phyloP scores from a whole-genome alignment of 1,284 basidiomycete species.

The Omphalotus olearius region DNA sequence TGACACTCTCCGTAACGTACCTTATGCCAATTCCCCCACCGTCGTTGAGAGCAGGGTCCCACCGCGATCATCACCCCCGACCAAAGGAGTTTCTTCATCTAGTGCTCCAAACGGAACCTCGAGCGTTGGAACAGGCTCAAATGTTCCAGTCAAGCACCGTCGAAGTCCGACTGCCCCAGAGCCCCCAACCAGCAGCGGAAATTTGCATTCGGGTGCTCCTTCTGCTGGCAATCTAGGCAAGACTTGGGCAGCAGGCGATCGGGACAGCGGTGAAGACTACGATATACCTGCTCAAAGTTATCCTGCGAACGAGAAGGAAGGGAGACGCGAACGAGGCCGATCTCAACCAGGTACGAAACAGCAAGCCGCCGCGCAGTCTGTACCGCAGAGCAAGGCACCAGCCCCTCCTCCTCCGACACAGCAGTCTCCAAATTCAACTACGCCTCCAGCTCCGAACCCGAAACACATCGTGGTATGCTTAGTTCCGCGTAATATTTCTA shows the following conservation, averaged over 20 bases:
- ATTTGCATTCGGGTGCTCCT: slow-evolving; percentile 21
- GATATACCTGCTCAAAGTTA: slow-evolving; percentile 28
- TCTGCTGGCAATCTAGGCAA: slow-evolving; percentile 27
- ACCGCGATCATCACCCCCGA: slow-evolving; percentile 27
- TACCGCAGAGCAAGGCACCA: slow-evolving; percentile 3
- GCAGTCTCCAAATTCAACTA: not conserved
- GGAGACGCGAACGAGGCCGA: slow-evolving; percentile 25
- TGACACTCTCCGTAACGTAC: slow-evolving; percentile 58
- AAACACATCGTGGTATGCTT: slow-evolving; percentile 8
- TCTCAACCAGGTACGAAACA: slow-evolving; percentile 24
- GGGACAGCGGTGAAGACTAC: slow-evolving; percentile 28
- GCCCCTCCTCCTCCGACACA: slow-evolving; percentile 4
- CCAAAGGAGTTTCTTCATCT: slow-evolving; percentile 18
- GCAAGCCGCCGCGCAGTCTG: slow-evolving; percentile 16
- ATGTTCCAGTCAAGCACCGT: slow-evolving; percentile 35
- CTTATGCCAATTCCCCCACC: slow-evolving; percentile 31
- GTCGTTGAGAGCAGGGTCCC: slow-evolving; percentile 20
- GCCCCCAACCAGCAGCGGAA: slow-evolving; percentile 39
- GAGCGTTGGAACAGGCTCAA: not conserved
- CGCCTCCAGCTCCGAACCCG: slow-evolving; percentile 2
- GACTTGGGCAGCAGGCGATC: slow-evolving; percentile 47
- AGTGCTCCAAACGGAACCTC: slow-evolving; percentile 1
- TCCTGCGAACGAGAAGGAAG: slow-evolving; percentile 25
- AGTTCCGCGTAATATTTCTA: not conserved
- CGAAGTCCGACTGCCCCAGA: slow-evolving; percentile 65